phyloP scores from a whole-genome alignment of 148 eudicot genomes.

The Dysphania ambrosioides region DNA sequence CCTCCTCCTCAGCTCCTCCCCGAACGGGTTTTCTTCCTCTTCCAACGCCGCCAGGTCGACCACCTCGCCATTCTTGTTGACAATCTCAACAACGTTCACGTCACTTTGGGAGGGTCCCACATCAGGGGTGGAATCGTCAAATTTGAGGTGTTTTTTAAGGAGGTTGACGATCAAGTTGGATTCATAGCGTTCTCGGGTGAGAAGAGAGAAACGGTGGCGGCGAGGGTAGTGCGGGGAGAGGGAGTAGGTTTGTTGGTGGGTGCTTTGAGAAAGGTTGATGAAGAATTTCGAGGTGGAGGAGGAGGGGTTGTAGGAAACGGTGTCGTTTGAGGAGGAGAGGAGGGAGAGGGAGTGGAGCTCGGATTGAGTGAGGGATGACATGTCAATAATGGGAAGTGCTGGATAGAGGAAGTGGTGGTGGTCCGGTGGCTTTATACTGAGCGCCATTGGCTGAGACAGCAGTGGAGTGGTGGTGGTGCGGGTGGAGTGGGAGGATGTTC shows the following conservation, averaged over 20 bases:
- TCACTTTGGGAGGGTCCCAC: neutral
- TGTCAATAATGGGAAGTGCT: slow-evolving; percentile 17
- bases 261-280: slow-evolving; percentile 20
- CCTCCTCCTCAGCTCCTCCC: slow-evolving; percentile 35
- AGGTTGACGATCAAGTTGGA: slow-evolving; percentile 36
- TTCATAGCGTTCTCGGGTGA: slow-evolving; percentile 29
- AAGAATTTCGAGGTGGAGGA: neutral
- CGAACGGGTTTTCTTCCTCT: slow-evolving; percentile 32
- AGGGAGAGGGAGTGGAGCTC: slow-evolving; percentile 34
- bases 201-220: slow-evolving; percentile 12
- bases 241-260: slow-evolving; percentile 16
- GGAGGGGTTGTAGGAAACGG: neutral
- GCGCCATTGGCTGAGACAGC: slow-evolving; percentile 7
- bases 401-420: slow-evolving; percentile 10
- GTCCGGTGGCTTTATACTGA: neutral
- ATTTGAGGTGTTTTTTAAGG: slow-evolving; percentile 35
- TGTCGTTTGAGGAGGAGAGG: slow-evolving; percentile 22
- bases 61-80: slow-evolving; percentile 44
- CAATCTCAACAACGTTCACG: slow-evolving; percentile 34
- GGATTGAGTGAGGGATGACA: slow-evolving; percentile 28
- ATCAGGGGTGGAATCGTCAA: neutral
- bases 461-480: neutral
- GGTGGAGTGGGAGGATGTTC: slow-evolving; percentile 19
- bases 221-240: slow-evolving; percentile 13
- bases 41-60: slow-evolving; percentile 48